phyloP scores from a whole-genome alignment of 2,329 filamentous ascomycete genomes.

The Aspergillus ustus region DNA sequence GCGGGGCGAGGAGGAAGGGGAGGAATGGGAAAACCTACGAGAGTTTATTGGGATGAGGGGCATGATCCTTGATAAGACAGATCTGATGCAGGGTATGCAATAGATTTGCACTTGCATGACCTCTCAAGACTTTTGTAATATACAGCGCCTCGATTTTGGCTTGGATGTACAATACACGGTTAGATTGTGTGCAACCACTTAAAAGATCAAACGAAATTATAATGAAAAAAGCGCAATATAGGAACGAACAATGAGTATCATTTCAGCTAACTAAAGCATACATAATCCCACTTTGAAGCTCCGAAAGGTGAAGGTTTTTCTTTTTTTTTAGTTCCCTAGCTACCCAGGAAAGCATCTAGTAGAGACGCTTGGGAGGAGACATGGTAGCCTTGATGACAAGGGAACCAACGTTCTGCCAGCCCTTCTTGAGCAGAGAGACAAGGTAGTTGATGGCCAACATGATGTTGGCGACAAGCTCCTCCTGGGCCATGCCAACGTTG shows the following conservation, averaged over 20 bases:
- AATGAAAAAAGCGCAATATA: conserved; percentile 7
- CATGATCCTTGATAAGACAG: conserved; percentile 88
- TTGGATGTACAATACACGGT: no score
- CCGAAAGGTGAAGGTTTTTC: conserved; percentile 21
- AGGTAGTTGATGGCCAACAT: conserved; percentile 99
- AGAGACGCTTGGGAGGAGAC: conserved; percentile 97
- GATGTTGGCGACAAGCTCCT: conserved; percentile 97
- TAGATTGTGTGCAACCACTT: conserved; percentile 10
- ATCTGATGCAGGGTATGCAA: conserved; percentile 92
- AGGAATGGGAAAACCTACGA: conserved; percentile 83
- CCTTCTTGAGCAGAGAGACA: conserved; percentile 99
- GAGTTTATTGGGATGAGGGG: conserved; percentile 82
- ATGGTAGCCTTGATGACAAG: conserved; percentile 99
- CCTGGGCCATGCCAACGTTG: conserved; percentile 96
- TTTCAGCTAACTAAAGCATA: conserved; percentile 39
- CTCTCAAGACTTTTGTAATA: neutral
- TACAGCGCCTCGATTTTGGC: no score
- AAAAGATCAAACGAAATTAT: neutral
- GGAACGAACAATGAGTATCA: conserved; percentile 39
- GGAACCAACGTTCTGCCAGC: conserved; percentile 99
- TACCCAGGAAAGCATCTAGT: conserved; percentile 64
- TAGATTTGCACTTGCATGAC: conserved; percentile 37
- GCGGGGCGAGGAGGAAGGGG: conserved; percentile 86
- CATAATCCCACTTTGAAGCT: conserved; percentile 32
- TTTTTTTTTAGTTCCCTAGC: conserved; percentile 2